phyloP scores from a whole-genome alignment of 306 rosid species.

The Dicorynia guianensis region DNA sequence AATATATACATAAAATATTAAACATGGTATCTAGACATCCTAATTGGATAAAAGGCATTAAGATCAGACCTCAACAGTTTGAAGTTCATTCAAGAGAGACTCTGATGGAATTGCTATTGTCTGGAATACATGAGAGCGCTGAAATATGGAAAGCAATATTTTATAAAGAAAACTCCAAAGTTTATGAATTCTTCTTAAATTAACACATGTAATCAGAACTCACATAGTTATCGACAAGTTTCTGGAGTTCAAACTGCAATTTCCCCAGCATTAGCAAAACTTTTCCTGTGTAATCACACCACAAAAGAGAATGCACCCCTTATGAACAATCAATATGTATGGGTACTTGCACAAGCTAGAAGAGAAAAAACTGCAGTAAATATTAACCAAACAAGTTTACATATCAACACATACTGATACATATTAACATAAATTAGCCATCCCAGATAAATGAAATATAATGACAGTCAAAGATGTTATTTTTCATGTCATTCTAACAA shows the following conservation, averaged over 20 bases:
- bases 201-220: slow-evolving; percentile 36
- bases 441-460: not conserved
- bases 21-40: not conserved
- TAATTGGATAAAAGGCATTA: slow-evolving; percentile 15
- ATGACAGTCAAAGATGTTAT: not conserved
- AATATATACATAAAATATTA: not conserved
- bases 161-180: slow-evolving; percentile 18
- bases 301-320: not conserved
- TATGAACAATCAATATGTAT: not conserved
- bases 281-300: slow-evolving; percentile 55
- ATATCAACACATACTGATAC: not conserved
- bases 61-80: slow-evolving; percentile 72
- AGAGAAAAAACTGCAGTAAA: not conserved
- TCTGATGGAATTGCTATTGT: slow-evolving; percentile 78
- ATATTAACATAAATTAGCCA: not conserved
- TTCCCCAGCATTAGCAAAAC: slow-evolving; percentile 81
- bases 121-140: slow-evolving; percentile 77
- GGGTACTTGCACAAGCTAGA: not conserved
- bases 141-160: slow-evolving; percentile 44
- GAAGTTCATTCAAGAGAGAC: slow-evolving; percentile 83
- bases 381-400: not conserved
- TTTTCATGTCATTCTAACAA: not conserved
- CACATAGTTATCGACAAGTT: slow-evolving; percentile 78
- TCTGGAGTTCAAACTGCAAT: slow-evolving; percentile 76
- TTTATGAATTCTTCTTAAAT: not conserved